Evolutionary conservation across 805 yeast species (phyloP), one percentile per base, ranked within the genome.

Genomic region (Debaryomyces hansenii): DNA sequence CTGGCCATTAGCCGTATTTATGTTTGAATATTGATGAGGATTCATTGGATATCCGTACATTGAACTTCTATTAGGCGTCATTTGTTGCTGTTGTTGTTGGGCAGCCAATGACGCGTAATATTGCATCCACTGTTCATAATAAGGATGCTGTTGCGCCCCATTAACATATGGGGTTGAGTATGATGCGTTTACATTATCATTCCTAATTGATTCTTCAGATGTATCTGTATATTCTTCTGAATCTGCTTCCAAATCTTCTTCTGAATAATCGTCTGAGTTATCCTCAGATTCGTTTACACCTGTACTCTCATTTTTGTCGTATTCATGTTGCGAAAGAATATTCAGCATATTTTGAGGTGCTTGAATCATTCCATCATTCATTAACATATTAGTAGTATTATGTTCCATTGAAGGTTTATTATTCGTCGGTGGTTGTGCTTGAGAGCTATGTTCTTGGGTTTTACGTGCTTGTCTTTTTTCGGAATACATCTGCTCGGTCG

Each of bases 71-170:
- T n/a, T 37, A n/a, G 44, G 32, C 18, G n/a, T n/a, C n/a, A 21
- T 40, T 14, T 16, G 45, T 36, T 41, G 51, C 40, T 44, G 58
- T 44, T 55, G 52, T 37, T 54, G 51, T 46, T 51, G 55, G 29
- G 54, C 47, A 31, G 62, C 66, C 41, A 66, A 46, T 2, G 55
- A 47, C 35, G 63, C 62, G 47, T 69, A 70, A 52, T 70, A 70
- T 42, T 62, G 66, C 38, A 62, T 64, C 74, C 74, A 70, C 48
- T 69, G 73, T 32, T 60, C 61, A 42, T 66, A 64, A 46, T 65
- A 64, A 7, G 70, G 69, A 45, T 66, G 69, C 31, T 51, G 57
- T n/a, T 31, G 57, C 29, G 33, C 42, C 43, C 11, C 41, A 41
- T 18, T 43, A 41, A 5, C 44, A n/a, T 39, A 41, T 24, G 44